Base-by-base conservation (phyloP, 176 grass and related monocot species). In the Carex cristatella region DNA sequence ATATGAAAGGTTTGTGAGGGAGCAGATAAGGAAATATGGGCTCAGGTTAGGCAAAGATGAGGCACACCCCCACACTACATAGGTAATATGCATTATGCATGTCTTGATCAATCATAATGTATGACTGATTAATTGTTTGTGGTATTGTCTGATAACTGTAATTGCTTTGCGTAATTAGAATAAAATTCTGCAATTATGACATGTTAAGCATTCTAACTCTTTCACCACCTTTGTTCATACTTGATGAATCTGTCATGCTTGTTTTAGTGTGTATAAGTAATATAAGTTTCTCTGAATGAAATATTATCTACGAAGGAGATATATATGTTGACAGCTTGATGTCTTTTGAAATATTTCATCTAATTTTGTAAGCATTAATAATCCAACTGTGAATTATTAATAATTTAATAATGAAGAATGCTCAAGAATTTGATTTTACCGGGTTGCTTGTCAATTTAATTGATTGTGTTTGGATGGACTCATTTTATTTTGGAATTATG, bases 1-100 rank as follows among this genome's bases (percentile, higher is more conserved):
- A 76, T 96, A 93, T 82, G 87, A 96, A 49, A 89, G 65, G 70
- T 87, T 93, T 86, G 89, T 93, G 84, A 82, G 91, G 66, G 83
- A 91, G 87, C 87, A 91, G 67, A 89, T 93, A 2, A 80, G 49
- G 63, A 95, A 83, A 88, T 80, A 85, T 63, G 83, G 89, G 44
- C 57, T 67, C 30, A 93, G 23, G 80, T 71, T 85, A 10, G 83
- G 86, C 14, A 76, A 85, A 13, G 80, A 73, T 61, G 84, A 81
- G 49, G 23, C 32, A 2, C 38, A 88, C 5, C 32, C 48, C 35
- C 76, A 86, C 13, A 4, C 71, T 15, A 65, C 69, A 81, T 69
- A 69, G 61, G 81, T 67, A 83, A 53, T 18, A 53, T 18, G 30
- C 38, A 72, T 72, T 16, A 53, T 18, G 15, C 16, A 72, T 72